Base-by-base conservation (phyloP, 345 rosid species). In the Populus nigra region DNA sequence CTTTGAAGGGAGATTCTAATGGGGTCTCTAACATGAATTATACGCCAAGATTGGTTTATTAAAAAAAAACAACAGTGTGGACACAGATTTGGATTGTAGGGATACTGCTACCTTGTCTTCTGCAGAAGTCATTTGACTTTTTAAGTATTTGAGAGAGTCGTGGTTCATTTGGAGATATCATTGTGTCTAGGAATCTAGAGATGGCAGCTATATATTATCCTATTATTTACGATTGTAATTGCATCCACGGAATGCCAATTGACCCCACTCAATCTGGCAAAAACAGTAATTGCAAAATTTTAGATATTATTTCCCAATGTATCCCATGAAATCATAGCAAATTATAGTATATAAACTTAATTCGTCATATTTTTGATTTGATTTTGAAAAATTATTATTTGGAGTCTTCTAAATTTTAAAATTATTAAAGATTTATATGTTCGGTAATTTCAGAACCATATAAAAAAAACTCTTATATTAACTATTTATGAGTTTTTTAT, bases 1-100 rank as follows among this genome's bases (percentile, higher is more conserved):
- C 68, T 69, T 76, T 18, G 18, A 69, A 57, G 67, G 78, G 73
- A 69, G 22, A 69, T 55, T 5, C 68, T 55, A 36, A 73, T 55
- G 38, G n/a, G 11, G 25, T 3, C n/a, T 50, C 10, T 31, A 31
- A 20, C 63, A 41, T 18, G 33, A 22, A 55, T 35, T 43, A 3
- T 15, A 65, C 70, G 70, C 59, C 25, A 74, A 29, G 77, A 74
- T 74, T 12, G 16, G 49, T 55, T 55, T 43, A 43, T 43, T 43
- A 10, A 7, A 43, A 43, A 43, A 10, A 43, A 43, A 41, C 12
- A 55, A 8, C 8, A 20, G n/a, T 50, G n/a, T 15, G 20, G 20
- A 65, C 33, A 29, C 69, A 16, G 39, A 27, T 65, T 5, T 65
- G 39, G 39, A 65, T 53, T 53, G 0, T 20, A 53, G 20, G 59